Evolutionary conservation across 83 land plant species (phyloP), one percentile per base, ranked within the genome.

Genomic region (Thuja plicata): DNA sequence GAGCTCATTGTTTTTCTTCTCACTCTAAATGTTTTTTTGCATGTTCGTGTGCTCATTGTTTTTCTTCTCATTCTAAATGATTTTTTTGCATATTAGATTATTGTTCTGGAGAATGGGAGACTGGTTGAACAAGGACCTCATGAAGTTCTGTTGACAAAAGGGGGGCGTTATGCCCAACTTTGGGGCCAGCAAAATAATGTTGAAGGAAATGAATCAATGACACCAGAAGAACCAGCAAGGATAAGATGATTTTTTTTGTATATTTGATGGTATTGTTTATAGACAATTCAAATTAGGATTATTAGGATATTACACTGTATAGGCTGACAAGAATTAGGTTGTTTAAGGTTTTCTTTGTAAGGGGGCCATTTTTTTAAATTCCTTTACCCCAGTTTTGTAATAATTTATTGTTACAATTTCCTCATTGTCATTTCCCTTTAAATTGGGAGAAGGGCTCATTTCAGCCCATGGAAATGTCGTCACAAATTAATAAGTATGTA

Each of bases 71-170:
- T 21, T 46, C 11, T 9, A 15, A 50, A 60, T 57, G 15, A 34
- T 24, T 32, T 66, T 38, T 81, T 90, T 15, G 50, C 57, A 86
- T 46, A 73, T 89, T 94, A 98, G 99, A 95, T 98, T 46, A 89
- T 98, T 77, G 99, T 98, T 76, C 88, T 98, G 90, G 99, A 98
- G 91, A 95, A 93, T 40, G 99, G 99, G 27, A 92, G 90, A 88
- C 94, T 98, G 87, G 93, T 95, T 32, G 99, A 98, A 90, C 96
- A 95, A 87, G 99, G 99, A 19, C 87, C 98, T 27, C 99, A 98
- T 89, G 99, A 98, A 30, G 88, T 88, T 41, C 96, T 98, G 32
- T 88, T 98, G 79, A 79, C 91, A 37, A 89, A 81, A 45, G 91
- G 88, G 13, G 98, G 98, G 19, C 92, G 99, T 87, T 97, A 97